A percentile compares a stretch with the other conserved stretches of the same genome.
Conservation (phyloP, 1,139 yeast species). For the Lizanozyma gosingica region DNA sequence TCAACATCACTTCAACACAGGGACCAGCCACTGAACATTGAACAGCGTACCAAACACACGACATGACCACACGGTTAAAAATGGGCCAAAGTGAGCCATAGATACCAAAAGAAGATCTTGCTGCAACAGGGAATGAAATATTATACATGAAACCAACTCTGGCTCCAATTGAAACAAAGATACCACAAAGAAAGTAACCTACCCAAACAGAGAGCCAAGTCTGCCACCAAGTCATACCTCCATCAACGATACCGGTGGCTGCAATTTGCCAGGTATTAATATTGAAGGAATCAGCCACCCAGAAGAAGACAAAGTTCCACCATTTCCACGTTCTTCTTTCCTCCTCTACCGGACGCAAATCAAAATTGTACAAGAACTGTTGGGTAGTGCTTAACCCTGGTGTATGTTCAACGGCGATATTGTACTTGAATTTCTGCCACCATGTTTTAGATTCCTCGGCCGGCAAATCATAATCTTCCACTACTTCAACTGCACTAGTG, state of each 20-base stretch:
- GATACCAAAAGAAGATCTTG: constrained; percentile 67
- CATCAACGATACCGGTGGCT: constrained; percentile 61
- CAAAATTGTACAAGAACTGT: constrained; percentile 59
- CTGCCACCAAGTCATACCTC: constrained; percentile 83
- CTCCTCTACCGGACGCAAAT: constrained; percentile 67
- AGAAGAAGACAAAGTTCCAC: constrained; percentile 69
- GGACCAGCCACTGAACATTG: constrained; percentile 80
- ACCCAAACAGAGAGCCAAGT: constrained; percentile 82
- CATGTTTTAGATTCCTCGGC: neutral
- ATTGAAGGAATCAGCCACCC: constrained; percentile 85
- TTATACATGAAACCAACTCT: constrained; percentile 70
- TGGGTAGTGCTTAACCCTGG: constrained; percentile 36
- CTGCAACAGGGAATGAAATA: constrained; percentile 69
- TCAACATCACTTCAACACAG: constrained; percentile 64
- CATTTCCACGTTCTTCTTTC: constrained; percentile 70
- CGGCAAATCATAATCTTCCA: neutral
- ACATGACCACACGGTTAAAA: constrained; percentile 72
- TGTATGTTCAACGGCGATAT: constrained; percentile 17
- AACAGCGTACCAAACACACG: constrained; percentile 78
- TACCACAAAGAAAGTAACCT: constrained; percentile 53
- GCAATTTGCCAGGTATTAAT: constrained; percentile 90
- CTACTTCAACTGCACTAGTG: no score
- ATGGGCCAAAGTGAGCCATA: constrained; percentile 79
- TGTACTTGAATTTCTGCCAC: constrained; percentile 3
- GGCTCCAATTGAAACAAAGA: constrained; percentile 55